Evolutionary conservation across 441 rosid species (phyloP), one percentile per base, ranked within the genome.

Genomic region (Omphalea diandra): DNA sequence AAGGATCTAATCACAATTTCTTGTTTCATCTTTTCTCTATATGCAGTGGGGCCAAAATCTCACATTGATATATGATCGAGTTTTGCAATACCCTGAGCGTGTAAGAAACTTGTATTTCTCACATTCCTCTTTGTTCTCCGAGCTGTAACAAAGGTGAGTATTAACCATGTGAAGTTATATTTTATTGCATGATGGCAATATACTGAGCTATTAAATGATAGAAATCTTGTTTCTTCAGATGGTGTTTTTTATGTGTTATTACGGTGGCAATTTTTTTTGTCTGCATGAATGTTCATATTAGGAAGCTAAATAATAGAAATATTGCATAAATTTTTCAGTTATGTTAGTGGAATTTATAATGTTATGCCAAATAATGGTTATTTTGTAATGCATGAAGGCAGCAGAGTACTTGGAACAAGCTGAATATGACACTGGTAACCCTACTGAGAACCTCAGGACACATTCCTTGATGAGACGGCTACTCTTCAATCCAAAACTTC

Each of bases 1-100:
- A 41, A 32, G 31, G 26, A n/a, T 43, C 65, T 65, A 66, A 61
- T 54, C 27, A 36, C 67, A 5, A 70, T 38, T 66, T 67, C 31
- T 46, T 63, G 27, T 60, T 33, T 79, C 20, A 35, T 66, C 54
- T 12, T 68, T 71, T 70, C 56, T 33, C 33, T 38, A 41, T 69
- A 79, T 74, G 72, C 97, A 90, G 98, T 92, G 98, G 98, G 98
- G 98, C 61, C 87, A 80, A 76, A 93, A 93, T 85, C 84, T 83
- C 53, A 71, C 84, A 0, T 73, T 93, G 87, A 50, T 93, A 87
- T 81, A 89, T 78, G 87, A 90, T 66, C 93, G 92, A 44, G 95
- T 93, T 68, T 72, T 89, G 72, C 83, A 74, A 83, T 86, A 90
- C 69, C 98, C 95, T 61, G 87, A 93, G 54, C 95, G 92, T 47